Evolutionary conservation across 1,284 basidiomycete species (phyloP), one percentile per base, ranked within the genome.

Genomic region (Pisolithus thermaeus): DNA sequence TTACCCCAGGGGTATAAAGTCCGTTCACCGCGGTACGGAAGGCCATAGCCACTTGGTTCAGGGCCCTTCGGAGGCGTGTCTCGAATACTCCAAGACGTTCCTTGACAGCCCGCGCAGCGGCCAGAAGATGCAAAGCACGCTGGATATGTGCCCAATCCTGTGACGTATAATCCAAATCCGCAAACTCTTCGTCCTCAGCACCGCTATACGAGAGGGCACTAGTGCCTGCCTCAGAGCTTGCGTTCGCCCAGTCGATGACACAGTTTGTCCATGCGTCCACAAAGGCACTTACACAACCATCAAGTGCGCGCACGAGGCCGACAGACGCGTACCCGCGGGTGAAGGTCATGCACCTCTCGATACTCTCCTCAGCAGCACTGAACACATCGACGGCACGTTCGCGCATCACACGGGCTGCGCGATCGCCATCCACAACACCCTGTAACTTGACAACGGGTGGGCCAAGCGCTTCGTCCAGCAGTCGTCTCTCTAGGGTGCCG

Each of bases 111-210:
- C 86, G 79, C 35, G 87, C 86, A 18, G 88, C 80, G 25, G 88
- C 83, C 30, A 97, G 78, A 20, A 95, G 74, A 61, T 92, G 88
- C n/a, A 97, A 68, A 1, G 83, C 82, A 8, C 81, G 70, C 65
- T 96, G 93, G 56, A 97, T 92, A 25, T 83, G 77, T 3, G 80
- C 76, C 90, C 92, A 94, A 66, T 97, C 92, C 52, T 91, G 84
- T 3, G 83, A 73, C 2, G 87, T 86, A 61, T 96, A 96, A 68
- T 97, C 92, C 55, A 93, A 70, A 56, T 91, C 89, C 0, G 80
- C 80, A 28, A 88, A 70, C 40, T 78, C 79, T 49, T 73, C 78
- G 12, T 71, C 63, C 16, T 70, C 65, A 38, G 67, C 65, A n/a
- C 60, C 51, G n/a, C 57, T 55, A 18, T 35, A 46, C 9, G 68